Base-by-base conservation (phyloP, 208 protist genomes). In the Vickermania spadyakhi region DNA sequence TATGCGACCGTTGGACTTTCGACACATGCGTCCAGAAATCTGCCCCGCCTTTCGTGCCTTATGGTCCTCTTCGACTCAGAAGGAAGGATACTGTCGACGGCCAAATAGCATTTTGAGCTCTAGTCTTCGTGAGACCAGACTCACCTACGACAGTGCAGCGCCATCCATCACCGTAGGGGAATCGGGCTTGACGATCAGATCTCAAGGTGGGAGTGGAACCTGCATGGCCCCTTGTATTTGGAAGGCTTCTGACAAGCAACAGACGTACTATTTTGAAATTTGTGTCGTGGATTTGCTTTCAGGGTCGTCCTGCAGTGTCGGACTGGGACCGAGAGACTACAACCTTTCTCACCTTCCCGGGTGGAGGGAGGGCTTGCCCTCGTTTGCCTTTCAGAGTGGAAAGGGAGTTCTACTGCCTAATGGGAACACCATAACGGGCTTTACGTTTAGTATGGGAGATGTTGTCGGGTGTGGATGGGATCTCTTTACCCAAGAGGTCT, bases 401-500 rank as follows among this genome's bases (percentile, higher is more conserved):
- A 85, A 91, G 21, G 91, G 86, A 18, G 72, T 79, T 11, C 72
- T 96, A 7, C 80, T 90, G 69, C 63, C 68, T 31, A 31, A 67
- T 18, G 80, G 72, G 22, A 71, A 77, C 23, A 53, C 70, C 0
- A n/a, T n/a, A n/a, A 77, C 73, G 7, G 88, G 86, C 21, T 81
- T 53, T 26, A 81, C 64, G 2, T 93, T 90, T 62, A 62, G 64
- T 21, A 70, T 81, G 28, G 91, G 89, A 26, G 85, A 95, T 63
- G 79, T 89, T 13, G 78, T 94, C 2, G 91, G 91, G 5, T 96
- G 91, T 61, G 91, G 91, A 25, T 89, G 86, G 84, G 72, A 79
- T 54, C 65, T 58, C 18, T 62, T 59, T 21, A 18, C 36, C 36
- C 65, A 55, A 26, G 72, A 84, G 41, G 54, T 93, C 28, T 96